Percentiles rank a stretch among this genome's conserved stretches.
Conservation (phyloP, 441 rosid genomes). For the Gossypium trilobum region DNA sequence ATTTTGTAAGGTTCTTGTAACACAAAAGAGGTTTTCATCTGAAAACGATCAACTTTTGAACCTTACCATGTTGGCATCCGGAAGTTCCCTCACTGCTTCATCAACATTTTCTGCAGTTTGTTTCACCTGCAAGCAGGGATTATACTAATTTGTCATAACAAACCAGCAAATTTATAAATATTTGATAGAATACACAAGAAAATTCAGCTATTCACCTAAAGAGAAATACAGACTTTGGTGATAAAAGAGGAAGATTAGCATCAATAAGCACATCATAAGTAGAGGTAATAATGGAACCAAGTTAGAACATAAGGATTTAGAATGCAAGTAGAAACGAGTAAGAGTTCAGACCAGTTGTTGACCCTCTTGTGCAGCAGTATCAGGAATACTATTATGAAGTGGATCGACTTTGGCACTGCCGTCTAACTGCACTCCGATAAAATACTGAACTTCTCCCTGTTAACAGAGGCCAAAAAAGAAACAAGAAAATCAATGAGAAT, state of each 20-base stretch:
- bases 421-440: constrained; percentile 92
- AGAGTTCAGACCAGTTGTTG: constrained; percentile 50
- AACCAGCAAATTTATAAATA: not conserved
- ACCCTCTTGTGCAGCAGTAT: constrained; percentile 51
- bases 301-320: not conserved
- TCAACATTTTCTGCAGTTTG: constrained; percentile 85
- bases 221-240: not conserved
- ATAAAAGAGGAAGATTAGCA: not conserved
- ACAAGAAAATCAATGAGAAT: not conserved
- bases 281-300: not conserved
- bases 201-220: not conserved
- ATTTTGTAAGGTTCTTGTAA: not conserved
- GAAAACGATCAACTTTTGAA: not conserved
- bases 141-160: not conserved
- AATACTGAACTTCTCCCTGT: constrained; percentile 97
- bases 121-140: constrained; percentile 50
- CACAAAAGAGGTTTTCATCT: not conserved
- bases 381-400: constrained; percentile 55
- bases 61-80: constrained; percentile 85
- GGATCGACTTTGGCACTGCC: constrained; percentile 94
- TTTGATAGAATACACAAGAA: not conserved
- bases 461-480: constrained; percentile 2
- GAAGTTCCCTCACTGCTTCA: constrained; percentile 93
- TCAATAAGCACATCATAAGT: not conserved
- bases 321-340: not conserved